Evolutionary conservation across 176 grass and related monocot genomes (phyloP).

Genomic region (Carex pumila): DNA sequence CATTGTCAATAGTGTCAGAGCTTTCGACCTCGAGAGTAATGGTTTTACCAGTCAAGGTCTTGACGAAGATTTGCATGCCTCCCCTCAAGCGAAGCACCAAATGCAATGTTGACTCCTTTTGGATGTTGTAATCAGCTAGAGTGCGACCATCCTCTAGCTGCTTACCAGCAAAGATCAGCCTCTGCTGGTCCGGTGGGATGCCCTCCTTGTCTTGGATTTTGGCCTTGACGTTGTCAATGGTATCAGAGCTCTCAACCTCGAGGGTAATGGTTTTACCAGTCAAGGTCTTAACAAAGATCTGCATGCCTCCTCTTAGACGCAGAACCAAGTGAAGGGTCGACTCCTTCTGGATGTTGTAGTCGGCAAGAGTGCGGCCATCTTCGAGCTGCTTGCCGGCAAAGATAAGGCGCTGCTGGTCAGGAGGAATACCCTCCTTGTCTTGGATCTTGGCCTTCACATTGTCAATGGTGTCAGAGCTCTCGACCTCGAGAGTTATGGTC

Average conservation of each 20-base stretch:
- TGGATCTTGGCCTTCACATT: neutral
- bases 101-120: neutral
- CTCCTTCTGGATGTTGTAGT: neutral
- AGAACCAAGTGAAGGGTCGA: neutral
- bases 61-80: slow-evolving; percentile 23
- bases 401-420: neutral
- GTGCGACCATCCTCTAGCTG: slow-evolving; percentile 57
- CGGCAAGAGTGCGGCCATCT: neutral
- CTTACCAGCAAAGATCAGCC: slow-evolving; percentile 2
- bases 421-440: neutral
- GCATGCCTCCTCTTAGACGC: neutral
- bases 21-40: slow-evolving; percentile 9
- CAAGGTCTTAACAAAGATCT: slow-evolving; percentile 35
- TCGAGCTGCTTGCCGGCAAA: neutral
- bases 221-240: slow-evolving; percentile 16
- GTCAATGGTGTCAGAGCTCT: neutral
- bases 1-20: slow-evolving; percentile 7
- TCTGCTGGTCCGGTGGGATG: neutral
- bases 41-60: slow-evolving; percentile 20
- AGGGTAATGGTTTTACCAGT: slow-evolving; percentile 20
- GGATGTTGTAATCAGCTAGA: slow-evolving; percentile 49
- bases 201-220: slow-evolving; percentile 15
- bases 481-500: neutral
- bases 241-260: slow-evolving; percentile 18
- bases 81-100: neutral